phyloP scores from a whole-genome alignment of 2,329 filamentous ascomycete genomes.

The Pseudohalonectria lignicola region DNA sequence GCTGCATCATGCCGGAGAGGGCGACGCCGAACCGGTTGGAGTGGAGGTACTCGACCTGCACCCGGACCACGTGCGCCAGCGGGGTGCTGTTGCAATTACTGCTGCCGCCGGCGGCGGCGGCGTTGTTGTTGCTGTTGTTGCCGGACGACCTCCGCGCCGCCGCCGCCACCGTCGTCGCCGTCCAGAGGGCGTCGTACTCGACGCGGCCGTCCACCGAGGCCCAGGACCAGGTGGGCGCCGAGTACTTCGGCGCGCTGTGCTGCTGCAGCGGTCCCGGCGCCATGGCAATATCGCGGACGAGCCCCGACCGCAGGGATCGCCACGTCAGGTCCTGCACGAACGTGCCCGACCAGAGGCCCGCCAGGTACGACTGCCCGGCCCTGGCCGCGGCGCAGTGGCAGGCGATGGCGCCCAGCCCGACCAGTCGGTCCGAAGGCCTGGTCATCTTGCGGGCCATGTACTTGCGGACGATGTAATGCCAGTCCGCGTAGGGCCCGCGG shows the following conservation, averaged over 20 bases:
- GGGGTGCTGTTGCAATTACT: too few species aligned
- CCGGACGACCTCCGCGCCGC: too few species aligned
- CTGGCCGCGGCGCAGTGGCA: neutral
- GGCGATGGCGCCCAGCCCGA: neutral
- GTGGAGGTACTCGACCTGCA: neutral
- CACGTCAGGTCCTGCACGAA: slow-evolving; percentile 3
- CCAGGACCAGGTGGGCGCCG: slow-evolving; percentile 3
- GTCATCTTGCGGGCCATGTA: slow-evolving; percentile 12
- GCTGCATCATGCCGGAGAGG: neutral
- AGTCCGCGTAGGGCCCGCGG: neutral
- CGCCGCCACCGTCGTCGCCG: too few species aligned
- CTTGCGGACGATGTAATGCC: neutral
- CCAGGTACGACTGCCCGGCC: slow-evolving; percentile 1
- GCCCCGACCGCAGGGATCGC: neutral
- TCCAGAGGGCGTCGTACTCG: neutral
- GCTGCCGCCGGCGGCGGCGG: too few species aligned
- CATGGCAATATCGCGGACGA: neutral
- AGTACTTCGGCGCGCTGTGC: neutral
- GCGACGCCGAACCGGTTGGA: neutral
- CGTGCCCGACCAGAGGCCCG: slow-evolving; percentile 3
- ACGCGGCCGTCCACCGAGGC: neutral
- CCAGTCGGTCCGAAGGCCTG: slow-evolving; percentile 14
- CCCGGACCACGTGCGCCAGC: neutral
- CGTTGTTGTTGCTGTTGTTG: too few species aligned
- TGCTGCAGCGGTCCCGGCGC: neutral